These are phyloP conservation scores for Cladorrhinum sp. DNA, from an alignment of 2,329 filamentous ascomycete genomes.

Conservation along the genomic window DNA sequence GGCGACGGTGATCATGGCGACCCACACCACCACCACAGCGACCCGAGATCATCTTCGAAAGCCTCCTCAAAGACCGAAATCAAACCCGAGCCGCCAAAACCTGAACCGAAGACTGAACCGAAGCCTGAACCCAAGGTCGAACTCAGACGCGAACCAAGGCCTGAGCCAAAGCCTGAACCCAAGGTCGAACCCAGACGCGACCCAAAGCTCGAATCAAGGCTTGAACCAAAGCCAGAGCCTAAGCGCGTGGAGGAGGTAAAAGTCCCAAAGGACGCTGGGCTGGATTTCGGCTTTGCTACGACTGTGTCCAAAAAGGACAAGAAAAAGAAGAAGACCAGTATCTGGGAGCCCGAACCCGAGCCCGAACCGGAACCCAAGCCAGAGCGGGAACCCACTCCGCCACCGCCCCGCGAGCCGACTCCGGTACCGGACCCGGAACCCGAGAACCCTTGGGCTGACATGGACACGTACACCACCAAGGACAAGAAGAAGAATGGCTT, in stretches of 20 bases:
- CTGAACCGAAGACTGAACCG: neutral
- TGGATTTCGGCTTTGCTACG: constrained; percentile 20
- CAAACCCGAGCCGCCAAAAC: neutral
- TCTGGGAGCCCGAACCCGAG: constrained; percentile 17
- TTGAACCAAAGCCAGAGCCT: constrained; percentile 41
- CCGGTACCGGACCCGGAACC: constrained; percentile 19
- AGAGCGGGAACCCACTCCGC: constrained; percentile 13
- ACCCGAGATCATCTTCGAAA: neutral
- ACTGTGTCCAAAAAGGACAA: constrained; percentile 36
- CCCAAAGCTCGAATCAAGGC: neutral
- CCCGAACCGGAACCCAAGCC: constrained; percentile 21
- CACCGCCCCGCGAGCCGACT: constrained; percentile 29
- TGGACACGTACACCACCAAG: constrained; percentile 32
- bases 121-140: neutral
- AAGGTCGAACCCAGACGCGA: constrained; percentile 33
- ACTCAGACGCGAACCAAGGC: constrained; percentile 14
- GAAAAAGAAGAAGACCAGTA: constrained; percentile 36
- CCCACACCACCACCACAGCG: neutral
- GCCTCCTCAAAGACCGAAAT: neutral
- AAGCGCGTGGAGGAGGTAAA: constrained; percentile 9
- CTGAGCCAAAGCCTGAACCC: constrained; percentile 33
- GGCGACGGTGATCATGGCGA: neutral
- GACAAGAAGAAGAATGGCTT: constrained; percentile 42
- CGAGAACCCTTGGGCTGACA: constrained; percentile 33
- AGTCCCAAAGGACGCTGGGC: constrained; percentile 39